Conservation (phyloP, 768 basidiomycete species). For the Floccularia luteovirens region DNA sequence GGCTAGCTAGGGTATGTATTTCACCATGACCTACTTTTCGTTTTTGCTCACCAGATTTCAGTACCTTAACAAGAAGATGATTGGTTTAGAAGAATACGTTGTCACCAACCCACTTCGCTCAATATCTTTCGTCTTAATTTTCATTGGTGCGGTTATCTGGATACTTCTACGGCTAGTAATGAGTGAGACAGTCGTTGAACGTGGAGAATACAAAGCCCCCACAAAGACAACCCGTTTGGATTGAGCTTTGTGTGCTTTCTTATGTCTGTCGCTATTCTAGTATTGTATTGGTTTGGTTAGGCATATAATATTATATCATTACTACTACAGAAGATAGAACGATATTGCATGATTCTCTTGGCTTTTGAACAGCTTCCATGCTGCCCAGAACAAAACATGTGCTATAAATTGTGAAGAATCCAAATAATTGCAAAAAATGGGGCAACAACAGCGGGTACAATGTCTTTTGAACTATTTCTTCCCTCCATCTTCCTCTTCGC, state of each 20-base stretch:
- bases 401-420: background rate
- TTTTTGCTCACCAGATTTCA: background rate
- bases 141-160: background rate
- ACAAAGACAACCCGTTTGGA: background rate
- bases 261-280: too few species aligned
- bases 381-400: background rate
- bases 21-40: background rate
- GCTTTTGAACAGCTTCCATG: too few species aligned
- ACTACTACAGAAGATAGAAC: too few species aligned
- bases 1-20: slow-evolving; percentile 48
- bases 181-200: background rate
- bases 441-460: background rate
- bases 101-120: background rate
- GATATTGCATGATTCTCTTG: too few species aligned
- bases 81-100: background rate
- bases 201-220: background rate
- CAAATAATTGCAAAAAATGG: background rate
- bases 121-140: background rate
- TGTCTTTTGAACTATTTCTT: slow-evolving; percentile 21
- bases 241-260: too few species aligned
- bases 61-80: background rate
- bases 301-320: too few species aligned
- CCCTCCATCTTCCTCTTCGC: slow-evolving; percentile 41
- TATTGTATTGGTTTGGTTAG: too few species aligned
- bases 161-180: background rate